These are phyloP conservation scores for Zymoseptoria passerinii DNA, from an alignment of 2,329 filamentous ascomycete species.

Conservation along the genomic window DNA sequence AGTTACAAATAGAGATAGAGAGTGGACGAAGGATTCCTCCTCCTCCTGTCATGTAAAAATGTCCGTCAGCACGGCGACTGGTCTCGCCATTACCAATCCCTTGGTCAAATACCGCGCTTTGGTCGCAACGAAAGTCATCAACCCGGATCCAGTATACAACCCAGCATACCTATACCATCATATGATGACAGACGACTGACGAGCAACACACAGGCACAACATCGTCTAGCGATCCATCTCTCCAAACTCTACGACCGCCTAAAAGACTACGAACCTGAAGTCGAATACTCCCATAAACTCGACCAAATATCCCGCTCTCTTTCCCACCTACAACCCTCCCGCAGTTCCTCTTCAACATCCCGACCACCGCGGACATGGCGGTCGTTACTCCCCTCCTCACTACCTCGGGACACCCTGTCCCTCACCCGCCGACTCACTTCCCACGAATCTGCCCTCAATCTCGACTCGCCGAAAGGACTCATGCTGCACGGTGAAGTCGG, in stretches of 20 bases:
- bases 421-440: constrained; percentile 61
- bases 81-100: constrained; percentile 54
- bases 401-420: constrained; percentile 49
- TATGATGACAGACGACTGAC: constrained; percentile 8
- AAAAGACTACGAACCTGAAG: constrained; percentile 68
- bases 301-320: constrained; percentile 48
- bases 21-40: too few species aligned
- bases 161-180: constrained; percentile 58
- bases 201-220: constrained; percentile 15
- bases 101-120: constrained; percentile 68
- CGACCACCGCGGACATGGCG: constrained; percentile 36
- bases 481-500: constrained; percentile 76
- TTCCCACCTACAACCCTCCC: constrained; percentile 22
- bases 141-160: constrained; percentile 51
- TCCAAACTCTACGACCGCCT: constrained; percentile 67
- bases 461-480: constrained; percentile 65
- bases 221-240: constrained; percentile 55
- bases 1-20: neutral
- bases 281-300: constrained; percentile 60
- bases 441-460: constrained; percentile 61
- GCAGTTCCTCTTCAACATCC: constrained; percentile 11
- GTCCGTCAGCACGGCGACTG: constrained; percentile 22
- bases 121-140: constrained; percentile 56
- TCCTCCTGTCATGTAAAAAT: constrained; percentile 2
- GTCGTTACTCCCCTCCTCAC: constrained; percentile 45